phyloP scores from a whole-genome alignment of 768 basidiomycete species.

The Pulveroboletus sp. region DNA sequence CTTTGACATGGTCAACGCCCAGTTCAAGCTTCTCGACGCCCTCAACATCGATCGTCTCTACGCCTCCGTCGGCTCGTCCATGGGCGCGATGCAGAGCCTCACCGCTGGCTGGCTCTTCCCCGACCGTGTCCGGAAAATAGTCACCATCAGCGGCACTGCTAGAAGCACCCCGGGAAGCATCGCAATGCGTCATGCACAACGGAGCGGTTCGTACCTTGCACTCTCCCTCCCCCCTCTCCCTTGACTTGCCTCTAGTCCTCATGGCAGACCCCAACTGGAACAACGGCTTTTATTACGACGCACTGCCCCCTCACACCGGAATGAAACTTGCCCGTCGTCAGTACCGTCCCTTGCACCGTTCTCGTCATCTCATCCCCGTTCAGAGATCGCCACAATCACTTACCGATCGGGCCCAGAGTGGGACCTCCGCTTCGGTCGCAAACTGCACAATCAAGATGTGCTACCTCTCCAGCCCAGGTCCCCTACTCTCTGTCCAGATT shows the following conservation, averaged over 20 bases:
- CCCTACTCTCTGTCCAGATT: conserved; percentile 93
- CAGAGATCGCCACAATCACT: conserved; percentile 98
- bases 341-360: conserved; percentile 24
- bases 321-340: conserved; percentile 98
- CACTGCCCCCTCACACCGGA: conserved; percentile 92
- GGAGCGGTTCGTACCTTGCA: conserved; percentile 64
- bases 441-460: conserved; percentile 43
- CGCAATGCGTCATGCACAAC: conserved; percentile 94
- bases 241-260: conserved; percentile 56
- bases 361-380: neutral
- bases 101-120: conserved; percentile 94
- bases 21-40: conserved; percentile 82
- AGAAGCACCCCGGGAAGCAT: conserved; percentile 89
- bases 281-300: conserved; percentile 95
- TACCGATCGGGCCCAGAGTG: conserved; percentile 99
- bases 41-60: conserved; percentile 83
- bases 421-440: conserved; percentile 95
- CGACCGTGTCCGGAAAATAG: conserved; percentile 82
- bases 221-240: neutral
- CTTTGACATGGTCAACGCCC: conserved; percentile 97
- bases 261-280: conserved; percentile 99
- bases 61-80: conserved; percentile 91
- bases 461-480: conserved; percentile 24
- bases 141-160: conserved; percentile 94
- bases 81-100: conserved; percentile 98